These are phyloP conservation scores for Sphagnum magellanicum DNA, from an alignment of 228 moss, liverwort and hornwort species.

Conservation along the genomic window DNA sequence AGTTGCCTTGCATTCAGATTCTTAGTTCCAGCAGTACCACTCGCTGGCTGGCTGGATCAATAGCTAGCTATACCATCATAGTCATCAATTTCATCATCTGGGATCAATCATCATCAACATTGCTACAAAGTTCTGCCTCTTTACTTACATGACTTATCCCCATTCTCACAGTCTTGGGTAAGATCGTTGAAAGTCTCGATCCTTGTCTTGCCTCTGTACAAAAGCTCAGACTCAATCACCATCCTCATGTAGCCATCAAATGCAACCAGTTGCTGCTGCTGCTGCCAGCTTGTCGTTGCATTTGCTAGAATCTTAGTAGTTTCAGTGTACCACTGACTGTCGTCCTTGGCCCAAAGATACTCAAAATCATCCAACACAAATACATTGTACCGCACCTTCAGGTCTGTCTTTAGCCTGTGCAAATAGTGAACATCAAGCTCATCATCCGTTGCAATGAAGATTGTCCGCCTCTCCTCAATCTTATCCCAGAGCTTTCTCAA, in stretches of 20 bases:
- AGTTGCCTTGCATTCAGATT: too few relatives aligned
- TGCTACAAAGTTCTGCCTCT: too few relatives aligned
- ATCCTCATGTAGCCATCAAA: conserved; percentile 85
- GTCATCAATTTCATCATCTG: too few relatives aligned
- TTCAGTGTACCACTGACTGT: conserved; percentile 68
- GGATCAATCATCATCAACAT: too few relatives aligned
- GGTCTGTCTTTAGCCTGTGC: conserved; percentile 20
- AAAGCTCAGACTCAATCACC: conserved; percentile 78
- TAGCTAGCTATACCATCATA: too few relatives aligned
- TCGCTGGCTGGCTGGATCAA: too few relatives aligned
- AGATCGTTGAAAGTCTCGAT: conserved; percentile 89
- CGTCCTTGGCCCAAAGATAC: conserved; percentile 53
- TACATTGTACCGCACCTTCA: conserved; percentile 66
- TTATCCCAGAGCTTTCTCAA: conserved; percentile 51
- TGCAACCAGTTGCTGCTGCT: conserved; percentile 6
- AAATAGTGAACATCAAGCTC: conserved; percentile 60
- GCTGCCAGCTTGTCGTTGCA: conserved; percentile 33
- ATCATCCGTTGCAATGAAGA: conserved; percentile 74
- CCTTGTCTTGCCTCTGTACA: conserved; percentile 63
- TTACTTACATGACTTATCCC: conserved; percentile 13
- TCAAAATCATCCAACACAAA: conserved; percentile 64
- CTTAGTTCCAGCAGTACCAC: too few relatives aligned
- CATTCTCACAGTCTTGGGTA: conserved; percentile 77
- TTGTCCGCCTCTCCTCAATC: conserved; percentile 43
- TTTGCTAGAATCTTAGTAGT: conserved; percentile 38